These are phyloP conservation scores for Monosporascus cannonballus DNA, from an alignment of 2,329 filamentous ascomycete genomes.

Conservation along the genomic window DNA sequence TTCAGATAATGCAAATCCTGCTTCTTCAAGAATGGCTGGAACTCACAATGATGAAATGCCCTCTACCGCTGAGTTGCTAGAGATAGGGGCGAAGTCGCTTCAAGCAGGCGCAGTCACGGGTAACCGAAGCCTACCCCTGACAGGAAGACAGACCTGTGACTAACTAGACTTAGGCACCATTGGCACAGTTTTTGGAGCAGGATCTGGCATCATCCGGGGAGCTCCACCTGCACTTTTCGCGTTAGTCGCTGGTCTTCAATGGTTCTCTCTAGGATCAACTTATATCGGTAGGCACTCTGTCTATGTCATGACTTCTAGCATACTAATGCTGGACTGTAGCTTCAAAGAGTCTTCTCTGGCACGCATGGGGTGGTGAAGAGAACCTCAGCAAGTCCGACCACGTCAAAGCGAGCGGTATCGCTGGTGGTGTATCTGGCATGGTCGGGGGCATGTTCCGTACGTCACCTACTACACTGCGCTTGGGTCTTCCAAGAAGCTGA, in stretches of 20 bases:
- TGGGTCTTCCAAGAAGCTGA: slow-evolving; percentile 6
- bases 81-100: slow-evolving; percentile 21
- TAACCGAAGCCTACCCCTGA: slow-evolving; percentile 4
- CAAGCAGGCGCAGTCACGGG: slow-evolving; percentile 22
- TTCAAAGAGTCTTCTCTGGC: slow-evolving; percentile 40
- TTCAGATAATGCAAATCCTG: neutral
- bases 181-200: slow-evolving; percentile 60
- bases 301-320: neutral
- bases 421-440: slow-evolving; percentile 63
- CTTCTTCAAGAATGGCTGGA: slow-evolving; percentile 1
- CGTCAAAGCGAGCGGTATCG: slow-evolving; percentile 60
- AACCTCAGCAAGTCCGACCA: slow-evolving; percentile 53
- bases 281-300: slow-evolving; percentile 59
- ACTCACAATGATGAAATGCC: slow-evolving; percentile 13
- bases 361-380: slow-evolving; percentile 44
- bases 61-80: slow-evolving; percentile 15
- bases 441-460: slow-evolving; percentile 50
- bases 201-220: slow-evolving; percentile 65
- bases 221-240: slow-evolving; percentile 65
- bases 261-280: slow-evolving; percentile 69
- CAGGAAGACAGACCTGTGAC: slow-evolving; percentile 9
- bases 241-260: slow-evolving; percentile 68
- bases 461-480: slow-evolving; percentile 16
- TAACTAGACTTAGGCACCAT: slow-evolving; percentile 38
- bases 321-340: slow-evolving; percentile 29